Evolutionary conservation across 257 asterid genomes (phyloP).

Genomic region (Thymus mandschuricus): DNA sequence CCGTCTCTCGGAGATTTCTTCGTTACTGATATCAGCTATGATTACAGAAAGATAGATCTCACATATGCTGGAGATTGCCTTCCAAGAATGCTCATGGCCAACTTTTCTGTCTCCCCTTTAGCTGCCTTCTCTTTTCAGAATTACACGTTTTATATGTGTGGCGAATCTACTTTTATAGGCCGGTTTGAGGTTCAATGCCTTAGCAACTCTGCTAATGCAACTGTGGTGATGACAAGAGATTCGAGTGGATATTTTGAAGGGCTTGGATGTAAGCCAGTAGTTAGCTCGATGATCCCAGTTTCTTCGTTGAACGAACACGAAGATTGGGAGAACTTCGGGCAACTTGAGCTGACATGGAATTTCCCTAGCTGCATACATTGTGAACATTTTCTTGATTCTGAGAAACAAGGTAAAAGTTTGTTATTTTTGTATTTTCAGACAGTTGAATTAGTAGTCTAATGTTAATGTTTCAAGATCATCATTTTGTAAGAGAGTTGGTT

Average conservation of each 20-base stretch:
- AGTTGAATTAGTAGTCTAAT: background rate
- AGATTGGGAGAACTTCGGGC: background rate
- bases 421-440: background rate
- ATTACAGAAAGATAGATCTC: constrained; percentile 19
- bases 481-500: background rate
- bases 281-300: constrained; percentile 36
- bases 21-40: constrained; percentile 32
- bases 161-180: background rate
- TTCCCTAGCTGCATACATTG: constrained; percentile 33
- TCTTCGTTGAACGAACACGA: background rate
- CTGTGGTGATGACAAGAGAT: constrained; percentile 20
- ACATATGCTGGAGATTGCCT: constrained; percentile 41
- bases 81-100: constrained; percentile 34
- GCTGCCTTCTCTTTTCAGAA: constrained; percentile 23
- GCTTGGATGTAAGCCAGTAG: constrained; percentile 32
- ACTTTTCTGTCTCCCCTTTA: constrained; percentile 32
- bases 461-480: background rate
- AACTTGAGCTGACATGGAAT: constrained; percentile 40
- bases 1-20: constrained; percentile 39
- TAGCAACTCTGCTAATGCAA: constrained; percentile 39
- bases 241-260: constrained; percentile 4
- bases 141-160: constrained; percentile 40
- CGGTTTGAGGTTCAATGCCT: constrained; percentile 29
- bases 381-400: constrained; percentile 10
- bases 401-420: constrained; percentile 18